Conservation (phyloP, 306 rosid genomes). For the Purshia tridentata region DNA sequence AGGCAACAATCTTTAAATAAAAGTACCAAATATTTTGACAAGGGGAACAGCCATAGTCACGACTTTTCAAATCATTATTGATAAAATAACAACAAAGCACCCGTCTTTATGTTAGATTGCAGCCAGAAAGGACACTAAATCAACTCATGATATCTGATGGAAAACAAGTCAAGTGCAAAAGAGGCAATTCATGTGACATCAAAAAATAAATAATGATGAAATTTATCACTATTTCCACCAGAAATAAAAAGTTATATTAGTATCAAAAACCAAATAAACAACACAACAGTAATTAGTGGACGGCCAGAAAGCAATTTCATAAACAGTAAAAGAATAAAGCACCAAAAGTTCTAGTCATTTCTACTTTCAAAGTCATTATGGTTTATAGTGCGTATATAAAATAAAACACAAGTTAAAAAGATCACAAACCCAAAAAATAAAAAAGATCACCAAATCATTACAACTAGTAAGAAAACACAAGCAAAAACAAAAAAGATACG, state of each 20-base stretch:
- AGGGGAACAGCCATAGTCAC: background rate
- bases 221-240: slow-evolving; percentile 1
- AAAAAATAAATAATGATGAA: background rate
- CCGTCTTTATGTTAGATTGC: slow-evolving; percentile 10
- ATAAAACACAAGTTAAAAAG: too few species aligned
- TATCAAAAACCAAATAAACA: background rate
- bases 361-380: too few species aligned
- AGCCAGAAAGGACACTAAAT: slow-evolving; percentile 6
- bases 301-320: too few species aligned
- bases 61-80: background rate
- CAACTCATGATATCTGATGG: background rate
- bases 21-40: background rate
- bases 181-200: background rate
- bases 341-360: too few species aligned
- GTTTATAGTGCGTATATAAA: too few species aligned
- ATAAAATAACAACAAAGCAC: slow-evolving; percentile 1
- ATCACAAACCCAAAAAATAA: too few species aligned
- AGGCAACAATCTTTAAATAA: background rate
- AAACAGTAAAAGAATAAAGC: too few species aligned
- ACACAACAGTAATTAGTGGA: background rate
- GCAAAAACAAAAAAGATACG: too few species aligned
- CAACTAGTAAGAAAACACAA: too few species aligned
- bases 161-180: slow-evolving; percentile 2
- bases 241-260: background rate
- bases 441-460: too few species aligned